Evolutionary conservation across 192 early-diverging fungal species (phyloP).

Genomic region (Coemansia sp.): DNA sequence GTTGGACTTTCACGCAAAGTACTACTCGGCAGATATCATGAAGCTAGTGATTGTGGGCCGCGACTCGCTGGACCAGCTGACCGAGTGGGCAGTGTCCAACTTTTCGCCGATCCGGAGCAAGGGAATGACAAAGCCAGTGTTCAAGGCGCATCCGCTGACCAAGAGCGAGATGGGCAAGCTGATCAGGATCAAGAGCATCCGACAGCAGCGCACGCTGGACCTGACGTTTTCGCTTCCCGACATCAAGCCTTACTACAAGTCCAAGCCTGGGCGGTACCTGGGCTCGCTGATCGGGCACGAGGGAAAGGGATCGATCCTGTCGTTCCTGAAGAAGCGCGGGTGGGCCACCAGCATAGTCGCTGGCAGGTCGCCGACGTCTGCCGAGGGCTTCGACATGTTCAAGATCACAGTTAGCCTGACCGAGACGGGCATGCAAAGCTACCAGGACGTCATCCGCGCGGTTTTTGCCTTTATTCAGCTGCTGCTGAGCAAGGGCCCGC

Average conservation of each 20-base stretch:
- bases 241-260: constrained; percentile 57
- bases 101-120: constrained; percentile 81
- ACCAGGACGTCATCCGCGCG: constrained; percentile 75
- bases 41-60: constrained; percentile 84
- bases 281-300: constrained; percentile 93
- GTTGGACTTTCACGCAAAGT: constrained; percentile 82
- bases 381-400: constrained; percentile 66
- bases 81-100: constrained; percentile 77
- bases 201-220: constrained; percentile 76
- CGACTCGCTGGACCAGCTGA: constrained; percentile 83
- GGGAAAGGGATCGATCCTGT: constrained; percentile 82
- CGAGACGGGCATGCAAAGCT: constrained; percentile 72
- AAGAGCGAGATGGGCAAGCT: constrained; percentile 70
- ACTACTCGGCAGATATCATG: constrained; percentile 97
- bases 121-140: constrained; percentile 65
- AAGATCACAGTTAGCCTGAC: constrained; percentile 83
- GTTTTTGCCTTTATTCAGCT: constrained; percentile 91
- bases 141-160: constrained; percentile 74
- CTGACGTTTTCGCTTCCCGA: constrained; percentile 89
- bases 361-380: constrained; percentile 65
- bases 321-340: constrained; percentile 80
- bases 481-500: constrained; percentile 67
- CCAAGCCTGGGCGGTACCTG: constrained; percentile 72
- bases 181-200: constrained; percentile 74
- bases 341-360: constrained; percentile 84